These are phyloP conservation scores for Penicillium sp. DNA, from an alignment of 2,329 filamentous ascomycete species.

Conservation along the genomic window DNA sequence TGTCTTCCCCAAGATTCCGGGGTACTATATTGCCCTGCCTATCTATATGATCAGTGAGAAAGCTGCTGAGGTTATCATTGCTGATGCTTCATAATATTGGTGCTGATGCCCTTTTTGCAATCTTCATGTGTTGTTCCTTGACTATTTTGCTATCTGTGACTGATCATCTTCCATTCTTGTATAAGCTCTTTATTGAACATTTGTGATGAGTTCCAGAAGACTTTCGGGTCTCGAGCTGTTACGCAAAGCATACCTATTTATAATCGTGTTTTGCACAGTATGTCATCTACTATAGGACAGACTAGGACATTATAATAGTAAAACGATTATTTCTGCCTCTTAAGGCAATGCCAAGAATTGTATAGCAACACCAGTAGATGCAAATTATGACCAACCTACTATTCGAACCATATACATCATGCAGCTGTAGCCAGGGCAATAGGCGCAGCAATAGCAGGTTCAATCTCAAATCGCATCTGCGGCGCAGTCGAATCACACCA, in stretches of 20 bases:
- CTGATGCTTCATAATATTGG: not conserved
- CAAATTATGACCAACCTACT: not conserved
- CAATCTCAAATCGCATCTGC: constrained; percentile 1
- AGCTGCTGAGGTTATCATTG: constrained; percentile 56
- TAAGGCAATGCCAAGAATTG: no score
- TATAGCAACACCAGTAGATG: not conserved
- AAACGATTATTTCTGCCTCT: not conserved
- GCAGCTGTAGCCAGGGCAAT: not conserved
- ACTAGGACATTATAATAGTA: no score
- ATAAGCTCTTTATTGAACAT: not conserved
- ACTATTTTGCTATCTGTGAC: not conserved
- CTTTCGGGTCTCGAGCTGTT: no score
- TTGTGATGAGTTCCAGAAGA: no score
- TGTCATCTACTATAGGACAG: not conserved
- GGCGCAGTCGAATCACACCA: not conserved
- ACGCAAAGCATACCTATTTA: no score
- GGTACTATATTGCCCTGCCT: constrained; percentile 52
- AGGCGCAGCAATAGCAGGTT: not conserved
- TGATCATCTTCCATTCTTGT: not conserved
- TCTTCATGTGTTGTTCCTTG: no score
- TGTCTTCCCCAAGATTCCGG: constrained; percentile 56
- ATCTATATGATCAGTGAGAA: constrained; percentile 61
- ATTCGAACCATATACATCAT: not conserved
- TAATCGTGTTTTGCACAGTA: no score
- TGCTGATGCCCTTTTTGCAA: not conserved